A percentile compares a stretch with the other conserved stretches of the same genome.
Conservation (phyloP, 805 yeast species). For the Scheffersomyces stipitis region DNA sequence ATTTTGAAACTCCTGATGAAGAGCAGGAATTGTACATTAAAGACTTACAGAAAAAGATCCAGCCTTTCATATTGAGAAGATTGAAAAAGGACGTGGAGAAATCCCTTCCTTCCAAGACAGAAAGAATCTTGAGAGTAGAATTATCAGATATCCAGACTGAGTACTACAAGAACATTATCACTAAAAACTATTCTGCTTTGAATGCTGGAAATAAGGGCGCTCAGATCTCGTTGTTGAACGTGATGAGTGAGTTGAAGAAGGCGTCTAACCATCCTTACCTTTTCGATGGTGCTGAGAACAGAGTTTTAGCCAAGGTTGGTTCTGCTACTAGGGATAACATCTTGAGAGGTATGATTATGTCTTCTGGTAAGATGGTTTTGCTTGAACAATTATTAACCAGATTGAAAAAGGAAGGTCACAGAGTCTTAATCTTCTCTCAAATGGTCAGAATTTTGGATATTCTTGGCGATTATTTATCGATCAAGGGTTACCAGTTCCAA, state of each 20-base stretch:
- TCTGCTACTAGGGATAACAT: conserved; percentile 70
- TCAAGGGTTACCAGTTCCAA: conserved; percentile 87
- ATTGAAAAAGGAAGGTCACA: conserved; percentile 88
- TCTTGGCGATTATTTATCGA: conserved; percentile 85
- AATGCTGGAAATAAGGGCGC: conserved; percentile 77
- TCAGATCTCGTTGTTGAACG: conserved; percentile 84
- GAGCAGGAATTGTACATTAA: conserved; percentile 88
- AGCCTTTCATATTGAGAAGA: conserved; percentile 90
- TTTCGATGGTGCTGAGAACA: conserved; percentile 89
- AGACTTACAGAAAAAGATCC: conserved; percentile 77
- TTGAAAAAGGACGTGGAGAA: conserved; percentile 97
- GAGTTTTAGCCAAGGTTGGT: conserved; percentile 67
- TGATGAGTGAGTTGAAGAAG: conserved; percentile 94
- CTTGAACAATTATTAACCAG: conserved; percentile 85
- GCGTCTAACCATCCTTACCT: conserved; percentile 97
- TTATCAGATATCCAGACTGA: conserved; percentile 93
- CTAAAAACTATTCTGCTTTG: conserved; percentile 88
- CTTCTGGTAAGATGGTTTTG: conserved; percentile 97
- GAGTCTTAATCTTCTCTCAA: conserved; percentile 92
- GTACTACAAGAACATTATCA: conserved; percentile 89
- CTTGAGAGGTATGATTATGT: conserved; percentile 91
- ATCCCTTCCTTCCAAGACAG: conserved; percentile 93
- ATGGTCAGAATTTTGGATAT: conserved; percentile 97
- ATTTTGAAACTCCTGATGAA: conserved; percentile 83
- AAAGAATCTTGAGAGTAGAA: conserved; percentile 92